Conservation (phyloP, 345 rosid species). For the Arabidopsis thaliana region TAIR10.1 NC_003075.7:9648001-9648500, state of each 20-base stretch:
- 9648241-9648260: not conserved
- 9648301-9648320: not conserved
- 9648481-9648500: not conserved
- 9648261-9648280: conserved; percentile 1
- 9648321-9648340: not conserved
- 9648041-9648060: conserved; percentile 51
- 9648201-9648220: not conserved
- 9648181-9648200: not conserved
- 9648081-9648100: conserved; percentile 22
- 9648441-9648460: not conserved
- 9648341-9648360: not conserved
- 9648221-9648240: conserved; percentile 7
- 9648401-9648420: not conserved
- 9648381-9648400: conserved; percentile 6
- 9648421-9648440: not conserved
- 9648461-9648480: not conserved
- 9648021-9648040: conserved; percentile 48
- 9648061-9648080: conserved; percentile 46
- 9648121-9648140: conserved; percentile 5
- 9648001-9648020: conserved; percentile 48
- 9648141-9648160: conserved; percentile 16
- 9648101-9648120: conserved; percentile 24
- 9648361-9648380: not conserved
- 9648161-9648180: conserved; percentile 18
- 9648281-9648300: not conserved